A percentile compares a stretch with the other conserved stretches of the same genome.
These are phyloP conservation scores for Tuber umbilicatum DNA, from an alignment of 495 filamentous ascomycete genomes.

Conservation along the genomic window DNA sequence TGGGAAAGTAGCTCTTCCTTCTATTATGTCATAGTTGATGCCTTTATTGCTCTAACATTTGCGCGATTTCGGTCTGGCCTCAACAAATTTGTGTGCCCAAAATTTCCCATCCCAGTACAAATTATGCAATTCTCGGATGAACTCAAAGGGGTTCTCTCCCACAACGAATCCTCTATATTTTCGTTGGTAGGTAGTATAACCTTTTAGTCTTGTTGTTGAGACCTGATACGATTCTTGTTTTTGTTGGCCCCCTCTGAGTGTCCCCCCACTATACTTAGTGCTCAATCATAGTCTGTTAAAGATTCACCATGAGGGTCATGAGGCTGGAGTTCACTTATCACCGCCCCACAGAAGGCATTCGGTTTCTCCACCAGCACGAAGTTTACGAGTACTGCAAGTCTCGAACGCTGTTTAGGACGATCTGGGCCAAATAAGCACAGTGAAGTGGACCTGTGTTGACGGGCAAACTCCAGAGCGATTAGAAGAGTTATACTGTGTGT, in stretches of 20 bases:
- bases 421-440: neutral
- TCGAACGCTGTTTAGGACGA: neutral
- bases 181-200: neutral
- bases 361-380: neutral
- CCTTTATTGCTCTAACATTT: too few species aligned
- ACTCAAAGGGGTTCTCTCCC: too few species aligned
- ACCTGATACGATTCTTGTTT: neutral
- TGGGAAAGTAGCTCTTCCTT: too few species aligned
- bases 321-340: neutral
- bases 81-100: too few species aligned
- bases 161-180: too few species aligned
- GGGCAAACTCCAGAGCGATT: neutral
- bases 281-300: neutral
- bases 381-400: neutral
- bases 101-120: too few species aligned
- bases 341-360: neutral
- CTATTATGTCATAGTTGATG: too few species aligned
- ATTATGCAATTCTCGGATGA: too few species aligned
- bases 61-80: too few species aligned
- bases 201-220: neutral
- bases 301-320: neutral
- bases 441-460: neutral
- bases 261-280: neutral
- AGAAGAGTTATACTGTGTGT: neutral
- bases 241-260: neutral